These are phyloP conservation scores for Pestalotiopsis sp. DNA, from an alignment of 2,329 filamentous ascomycete genomes.

Conservation along the genomic window DNA sequence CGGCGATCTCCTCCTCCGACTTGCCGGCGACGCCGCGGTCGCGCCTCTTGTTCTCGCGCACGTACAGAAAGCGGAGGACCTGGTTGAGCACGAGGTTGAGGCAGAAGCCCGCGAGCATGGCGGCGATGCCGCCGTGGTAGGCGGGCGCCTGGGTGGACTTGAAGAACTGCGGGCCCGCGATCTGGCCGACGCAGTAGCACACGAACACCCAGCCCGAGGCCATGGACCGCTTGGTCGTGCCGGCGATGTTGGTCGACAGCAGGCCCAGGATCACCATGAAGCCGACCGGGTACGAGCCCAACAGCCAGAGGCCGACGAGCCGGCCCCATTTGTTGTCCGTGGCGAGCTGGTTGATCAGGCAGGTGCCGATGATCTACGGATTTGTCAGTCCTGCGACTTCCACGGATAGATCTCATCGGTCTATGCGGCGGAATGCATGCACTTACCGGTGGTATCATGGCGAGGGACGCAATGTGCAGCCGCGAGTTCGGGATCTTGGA, in stretches of 20 bases:
- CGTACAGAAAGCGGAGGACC: conserved; percentile 27
- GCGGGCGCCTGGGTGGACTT: conserved; percentile 31
- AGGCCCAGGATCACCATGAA: conserved; percentile 32
- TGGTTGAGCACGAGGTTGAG: conserved; percentile 32
- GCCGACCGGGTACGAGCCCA: conserved; percentile 31
- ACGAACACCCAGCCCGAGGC: conserved; percentile 33
- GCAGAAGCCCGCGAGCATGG: conserved; percentile 32
- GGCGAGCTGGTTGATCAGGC: conserved; percentile 32
- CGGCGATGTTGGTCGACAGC: conserved; percentile 32
- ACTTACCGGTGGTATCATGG: conserved; percentile 33
- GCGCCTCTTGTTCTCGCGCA: conserved; percentile 33
- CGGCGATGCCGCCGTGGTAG: conserved; percentile 37
- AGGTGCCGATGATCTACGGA: conserved; percentile 32
- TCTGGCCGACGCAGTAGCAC: conserved; percentile 33
- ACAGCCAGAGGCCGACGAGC: conserved; percentile 33
- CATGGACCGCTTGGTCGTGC: conserved; percentile 30
- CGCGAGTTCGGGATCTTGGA: conserved; percentile 27
- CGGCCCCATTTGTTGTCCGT: conserved; percentile 31
- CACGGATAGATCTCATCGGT: background rate
- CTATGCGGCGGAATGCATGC: background rate
- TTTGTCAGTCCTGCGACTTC: background rate
- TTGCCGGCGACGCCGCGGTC: conserved; percentile 29
- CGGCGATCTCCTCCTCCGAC: conserved; percentile 32
- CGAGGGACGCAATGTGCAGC: conserved; percentile 29
- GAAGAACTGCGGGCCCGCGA: conserved; percentile 35